phyloP scores from a whole-genome alignment of 2,329 filamentous ascomycete genomes.

The Thielaviopsis populi region DNA sequence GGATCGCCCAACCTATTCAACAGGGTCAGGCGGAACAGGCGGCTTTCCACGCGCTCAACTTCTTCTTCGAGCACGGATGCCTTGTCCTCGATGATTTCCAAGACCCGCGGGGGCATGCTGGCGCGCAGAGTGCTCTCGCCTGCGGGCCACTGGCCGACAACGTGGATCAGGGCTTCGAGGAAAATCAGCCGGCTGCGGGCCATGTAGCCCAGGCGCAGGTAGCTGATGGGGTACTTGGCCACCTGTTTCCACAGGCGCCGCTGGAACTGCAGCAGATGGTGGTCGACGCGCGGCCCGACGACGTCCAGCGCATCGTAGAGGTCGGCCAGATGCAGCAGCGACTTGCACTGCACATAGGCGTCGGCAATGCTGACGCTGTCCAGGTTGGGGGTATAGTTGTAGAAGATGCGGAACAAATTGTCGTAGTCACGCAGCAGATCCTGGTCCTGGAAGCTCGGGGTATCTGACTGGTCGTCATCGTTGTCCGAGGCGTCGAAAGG shows the following conservation, averaged over 20 bases:
- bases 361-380: slow-evolving; percentile 81
- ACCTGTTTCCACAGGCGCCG: slow-evolving; percentile 89
- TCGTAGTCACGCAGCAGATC: slow-evolving; percentile 85
- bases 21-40: slow-evolving; percentile 66
- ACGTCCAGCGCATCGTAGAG: slow-evolving; percentile 85
- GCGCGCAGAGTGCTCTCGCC: slow-evolving; percentile 63
- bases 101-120: slow-evolving; percentile 56
- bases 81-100: slow-evolving; percentile 90
- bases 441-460: slow-evolving; percentile 45
- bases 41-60: slow-evolving; percentile 63
- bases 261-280: slow-evolving; percentile 85
- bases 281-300: slow-evolving; percentile 78
- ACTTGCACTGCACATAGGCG: slow-evolving; percentile 88
- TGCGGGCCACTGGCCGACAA: slow-evolving; percentile 84
- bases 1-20: slow-evolving; percentile 68
- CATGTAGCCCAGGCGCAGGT: slow-evolving; percentile 77
- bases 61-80: slow-evolving; percentile 80
- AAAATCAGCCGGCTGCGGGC: slow-evolving; percentile 72
- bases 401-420: slow-evolving; percentile 89
- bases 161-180: slow-evolving; percentile 77
- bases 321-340: slow-evolving; percentile 74
- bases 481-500: slow-evolving; percentile 24
- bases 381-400: slow-evolving; percentile 73
- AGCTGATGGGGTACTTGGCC: slow-evolving; percentile 86
- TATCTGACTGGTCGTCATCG: slow-evolving; percentile 26